A percentile compares a stretch with the other conserved stretches of the same genome.
phyloP scores from a whole-genome alignment of 306 rosid genomes.

The Inga laurina region DNA sequence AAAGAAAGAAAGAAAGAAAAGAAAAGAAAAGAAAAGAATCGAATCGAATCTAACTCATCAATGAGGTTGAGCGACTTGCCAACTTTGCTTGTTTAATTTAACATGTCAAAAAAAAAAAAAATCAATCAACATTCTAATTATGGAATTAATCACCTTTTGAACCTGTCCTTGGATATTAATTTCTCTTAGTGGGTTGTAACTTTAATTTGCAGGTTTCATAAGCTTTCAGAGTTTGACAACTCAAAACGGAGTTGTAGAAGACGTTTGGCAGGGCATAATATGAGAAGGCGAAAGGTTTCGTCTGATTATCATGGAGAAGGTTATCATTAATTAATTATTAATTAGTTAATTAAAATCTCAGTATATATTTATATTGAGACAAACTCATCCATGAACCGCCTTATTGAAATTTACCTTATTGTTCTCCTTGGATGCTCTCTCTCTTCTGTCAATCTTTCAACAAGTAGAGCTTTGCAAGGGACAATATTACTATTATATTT shows the following conservation, averaged over 20 bases:
- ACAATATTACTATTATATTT: not conserved
- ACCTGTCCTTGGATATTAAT: conserved; percentile 9
- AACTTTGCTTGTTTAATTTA: not conserved
- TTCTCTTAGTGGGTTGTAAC: conserved; percentile 10
- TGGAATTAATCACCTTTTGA: not conserved
- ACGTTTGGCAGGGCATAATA: conserved; percentile 89
- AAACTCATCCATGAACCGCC: conserved; percentile 23
- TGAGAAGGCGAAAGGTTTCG: conserved; percentile 75
- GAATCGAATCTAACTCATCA: not conserved
- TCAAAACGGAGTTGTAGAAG: conserved; percentile 80
- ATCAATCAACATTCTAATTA: not conserved
- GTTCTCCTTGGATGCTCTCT: conserved; percentile 47
- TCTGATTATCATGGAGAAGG: conserved; percentile 59
- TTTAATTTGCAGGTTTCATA: conserved; percentile 63
- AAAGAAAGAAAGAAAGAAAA: no score
- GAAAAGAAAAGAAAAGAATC: no score
- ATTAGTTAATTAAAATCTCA: not conserved
- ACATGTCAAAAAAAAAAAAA: not conserved
- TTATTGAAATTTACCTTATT: not conserved
- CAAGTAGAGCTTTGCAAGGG: not conserved
- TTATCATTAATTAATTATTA: conserved; percentile 24
- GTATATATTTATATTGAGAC: conserved; percentile 16
- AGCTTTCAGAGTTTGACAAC: conserved; percentile 73
- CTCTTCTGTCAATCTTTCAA: conserved; percentile 65
- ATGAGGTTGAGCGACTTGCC: not conserved